Percentiles rank a stretch among this genome's conserved stretches.
Evolutionary conservation across 257 asterid genomes (phyloP).

Genomic region (Marsdenia floribunda): DNA sequence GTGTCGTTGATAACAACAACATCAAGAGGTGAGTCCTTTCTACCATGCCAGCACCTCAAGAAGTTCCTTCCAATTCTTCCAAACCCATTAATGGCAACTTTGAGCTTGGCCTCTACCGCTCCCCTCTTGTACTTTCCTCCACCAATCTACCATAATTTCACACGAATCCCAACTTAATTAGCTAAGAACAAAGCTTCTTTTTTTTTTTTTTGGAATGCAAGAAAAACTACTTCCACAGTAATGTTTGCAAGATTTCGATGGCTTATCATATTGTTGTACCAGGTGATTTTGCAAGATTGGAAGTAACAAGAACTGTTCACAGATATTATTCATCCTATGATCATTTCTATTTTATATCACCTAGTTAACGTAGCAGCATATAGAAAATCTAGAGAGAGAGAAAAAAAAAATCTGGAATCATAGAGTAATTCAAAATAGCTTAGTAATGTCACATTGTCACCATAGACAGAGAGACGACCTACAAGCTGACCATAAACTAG

Average conservation of each 20-base stretch:
- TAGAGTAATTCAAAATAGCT: too few species aligned
- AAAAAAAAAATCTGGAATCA: too few species aligned
- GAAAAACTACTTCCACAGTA: too few species aligned
- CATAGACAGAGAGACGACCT: too few species aligned
- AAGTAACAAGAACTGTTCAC: too few species aligned
- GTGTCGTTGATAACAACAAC: conserved; percentile 84
- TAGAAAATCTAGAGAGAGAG: background rate
- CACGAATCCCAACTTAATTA: background rate
- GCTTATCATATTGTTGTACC: background rate
- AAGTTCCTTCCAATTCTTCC: conserved; percentile 94
- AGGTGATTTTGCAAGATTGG: too few species aligned
- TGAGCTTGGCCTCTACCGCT: conserved; percentile 75
- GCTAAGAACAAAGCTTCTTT: background rate
- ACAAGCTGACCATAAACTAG: background rate
- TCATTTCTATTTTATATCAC: background rate
- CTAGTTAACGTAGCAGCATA: background rate
- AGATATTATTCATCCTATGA: too few species aligned
- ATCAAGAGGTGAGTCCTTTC: conserved; percentile 86
- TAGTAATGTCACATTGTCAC: background rate
- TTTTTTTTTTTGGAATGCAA: too few species aligned
- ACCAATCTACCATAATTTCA: conserved; percentile 41
- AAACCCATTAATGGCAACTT: conserved; percentile 89
- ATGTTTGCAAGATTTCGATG: background rate
- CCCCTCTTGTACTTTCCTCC: conserved; percentile 65
- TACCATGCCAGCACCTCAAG: conserved; percentile 93